Conservation (phyloP, 106 monocot species). For the Platanthera guangdongensis region DNA sequence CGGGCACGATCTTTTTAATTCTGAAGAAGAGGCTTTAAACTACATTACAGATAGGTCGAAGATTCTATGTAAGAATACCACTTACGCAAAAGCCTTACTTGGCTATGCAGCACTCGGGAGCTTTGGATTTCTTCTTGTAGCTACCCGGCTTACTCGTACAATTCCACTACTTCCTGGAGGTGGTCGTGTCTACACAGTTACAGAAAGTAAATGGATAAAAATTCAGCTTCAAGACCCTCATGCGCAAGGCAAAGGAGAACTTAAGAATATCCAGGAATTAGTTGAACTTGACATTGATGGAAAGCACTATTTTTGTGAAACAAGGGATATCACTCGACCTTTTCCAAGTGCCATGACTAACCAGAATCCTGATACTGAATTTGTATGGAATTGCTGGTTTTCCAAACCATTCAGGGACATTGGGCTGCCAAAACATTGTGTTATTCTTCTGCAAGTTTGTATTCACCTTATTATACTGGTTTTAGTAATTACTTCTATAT, state of each 20-base stretch:
- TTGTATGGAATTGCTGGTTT: slow-evolving; percentile 97
- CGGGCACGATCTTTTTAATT: slow-evolving; percentile 65
- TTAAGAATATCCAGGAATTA: slow-evolving; percentile 75
- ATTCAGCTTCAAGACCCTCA: slow-evolving; percentile 77
- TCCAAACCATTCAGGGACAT: slow-evolving; percentile 92
- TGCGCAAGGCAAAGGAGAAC: slow-evolving; percentile 73
- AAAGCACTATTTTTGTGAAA: slow-evolving; percentile 91
- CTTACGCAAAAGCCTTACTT: slow-evolving; percentile 63
- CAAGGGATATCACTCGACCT: slow-evolving; percentile 83
- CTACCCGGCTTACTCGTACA: slow-evolving; percentile 53
- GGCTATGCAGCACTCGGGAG: slow-evolving; percentile 81
- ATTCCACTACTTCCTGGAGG: slow-evolving; percentile 81
- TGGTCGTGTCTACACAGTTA: slow-evolving; percentile 74
- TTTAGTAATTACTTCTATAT: background rate
- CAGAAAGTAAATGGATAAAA: slow-evolving; percentile 88
- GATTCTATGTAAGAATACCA: slow-evolving; percentile 53
- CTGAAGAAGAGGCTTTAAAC: slow-evolving; percentile 67
- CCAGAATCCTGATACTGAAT: slow-evolving; percentile 81
- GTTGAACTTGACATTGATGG: slow-evolving; percentile 89
- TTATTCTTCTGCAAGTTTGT: slow-evolving; percentile 83
- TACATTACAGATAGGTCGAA: slow-evolving; percentile 74
- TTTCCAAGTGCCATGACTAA: slow-evolving; percentile 72
- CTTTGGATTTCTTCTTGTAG: slow-evolving; percentile 74
- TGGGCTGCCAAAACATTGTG: slow-evolving; percentile 74
- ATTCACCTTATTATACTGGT: background rate